Evolutionary conservation across 352 stramenopile genomes (phyloP).

Genomic region (Pythium brassicae): DNA sequence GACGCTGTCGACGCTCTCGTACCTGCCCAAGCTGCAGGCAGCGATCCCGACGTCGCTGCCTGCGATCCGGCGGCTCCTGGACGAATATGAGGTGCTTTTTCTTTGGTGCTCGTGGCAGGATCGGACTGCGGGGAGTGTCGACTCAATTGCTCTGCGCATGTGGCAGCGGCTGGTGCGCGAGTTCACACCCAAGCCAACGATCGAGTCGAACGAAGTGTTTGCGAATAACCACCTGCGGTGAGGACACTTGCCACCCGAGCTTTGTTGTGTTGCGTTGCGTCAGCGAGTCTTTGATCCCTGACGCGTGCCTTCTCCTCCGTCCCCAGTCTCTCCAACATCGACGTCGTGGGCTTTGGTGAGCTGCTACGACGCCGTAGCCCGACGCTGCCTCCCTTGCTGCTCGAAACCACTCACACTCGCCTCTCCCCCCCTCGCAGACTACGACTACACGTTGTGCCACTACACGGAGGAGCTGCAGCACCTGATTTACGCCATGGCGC

Average conservation of each 20-base stretch:
- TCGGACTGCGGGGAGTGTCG: neutral
- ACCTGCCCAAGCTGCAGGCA: conserved; percentile 44
- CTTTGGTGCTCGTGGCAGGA: neutral
- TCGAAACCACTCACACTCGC: neutral
- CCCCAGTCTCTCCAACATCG: conserved; percentile 49
- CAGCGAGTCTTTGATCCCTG: neutral
- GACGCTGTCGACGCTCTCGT: conserved; percentile 32
- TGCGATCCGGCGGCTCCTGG: conserved; percentile 37
- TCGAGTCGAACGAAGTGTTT: conserved; percentile 60
- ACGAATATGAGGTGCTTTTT: conserved; percentile 35
- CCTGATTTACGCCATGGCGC: conserved; percentile 92
- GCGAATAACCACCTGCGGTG: conserved; percentile 70
- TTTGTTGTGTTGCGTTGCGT: neutral
- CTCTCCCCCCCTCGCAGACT: conserved; percentile 55
- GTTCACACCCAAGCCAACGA: conserved; percentile 35
- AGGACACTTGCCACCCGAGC: too few relatives aligned
- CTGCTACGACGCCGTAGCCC: too few relatives aligned
- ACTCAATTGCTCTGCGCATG: neutral
- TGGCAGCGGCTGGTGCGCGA: conserved; percentile 31
- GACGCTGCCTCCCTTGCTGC: neutral
- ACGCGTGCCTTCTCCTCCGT: neutral
- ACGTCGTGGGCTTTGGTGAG: conserved; percentile 69
- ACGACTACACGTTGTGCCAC: conserved; percentile 93
- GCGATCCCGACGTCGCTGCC: conserved; percentile 37
- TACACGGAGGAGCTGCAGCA: conserved; percentile 90